phyloP scores from a whole-genome alignment of 1,284 basidiomycete species.

The Leccinum discolor region DNA sequence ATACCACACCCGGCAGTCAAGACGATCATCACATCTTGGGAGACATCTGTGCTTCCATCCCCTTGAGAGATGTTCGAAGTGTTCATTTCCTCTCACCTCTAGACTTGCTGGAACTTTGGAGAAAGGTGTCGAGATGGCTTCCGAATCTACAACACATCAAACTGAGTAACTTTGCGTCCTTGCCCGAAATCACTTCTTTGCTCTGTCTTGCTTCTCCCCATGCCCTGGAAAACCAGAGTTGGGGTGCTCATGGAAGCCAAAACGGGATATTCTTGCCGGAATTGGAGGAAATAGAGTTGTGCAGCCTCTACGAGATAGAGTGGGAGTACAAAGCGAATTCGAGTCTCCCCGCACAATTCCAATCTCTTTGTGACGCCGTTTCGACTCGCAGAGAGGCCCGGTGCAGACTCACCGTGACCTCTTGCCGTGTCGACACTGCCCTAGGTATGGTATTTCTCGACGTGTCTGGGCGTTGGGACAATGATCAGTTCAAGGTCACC shows the following conservation, averaged over 20 bases:
- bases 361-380: not conserved
- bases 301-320: not conserved
- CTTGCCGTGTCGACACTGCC: not conserved
- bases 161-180: not conserved
- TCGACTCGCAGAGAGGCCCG: not conserved
- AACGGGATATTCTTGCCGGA: not conserved
- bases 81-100: not conserved
- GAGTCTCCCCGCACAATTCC: not conserved
- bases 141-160: slow-evolving; percentile 4
- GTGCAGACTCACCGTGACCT: not conserved
- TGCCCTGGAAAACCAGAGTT: no score
- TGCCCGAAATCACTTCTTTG: slow-evolving; percentile 1
- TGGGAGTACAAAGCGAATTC: not conserved
- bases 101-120: not conserved
- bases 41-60: not conserved
- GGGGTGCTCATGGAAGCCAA: no score
- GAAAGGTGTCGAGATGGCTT: not conserved
- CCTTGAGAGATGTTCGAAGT: not conserved
- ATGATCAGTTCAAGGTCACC: not conserved
- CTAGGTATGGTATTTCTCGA: not conserved
- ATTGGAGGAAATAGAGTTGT: not conserved
- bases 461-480: not conserved
- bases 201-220: not conserved
- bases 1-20: not conserved
- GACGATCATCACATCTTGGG: not conserved